phyloP scores from a whole-genome alignment of 148 eudicot genomes.

The Diospyros kaki region DNA sequence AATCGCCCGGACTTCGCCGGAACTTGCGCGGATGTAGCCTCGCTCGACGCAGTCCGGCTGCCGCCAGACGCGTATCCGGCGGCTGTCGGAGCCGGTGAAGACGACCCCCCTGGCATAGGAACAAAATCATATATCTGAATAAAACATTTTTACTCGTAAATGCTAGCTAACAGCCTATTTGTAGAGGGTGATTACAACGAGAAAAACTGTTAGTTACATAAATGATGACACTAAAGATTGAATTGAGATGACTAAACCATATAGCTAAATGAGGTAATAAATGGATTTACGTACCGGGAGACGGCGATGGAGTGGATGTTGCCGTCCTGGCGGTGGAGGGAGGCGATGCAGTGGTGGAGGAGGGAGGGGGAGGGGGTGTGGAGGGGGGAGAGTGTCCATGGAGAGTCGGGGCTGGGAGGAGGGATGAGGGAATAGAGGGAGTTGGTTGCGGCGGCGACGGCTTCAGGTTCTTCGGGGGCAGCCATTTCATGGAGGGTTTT shows the following conservation, averaged over 20 bases:
- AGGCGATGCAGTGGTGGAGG: slow-evolving; percentile 44
- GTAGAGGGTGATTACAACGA: too few species aligned
- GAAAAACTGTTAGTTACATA: too few species aligned
- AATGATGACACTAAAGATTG: too few species aligned
- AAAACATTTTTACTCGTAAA: too few species aligned
- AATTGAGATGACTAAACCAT: too few species aligned
- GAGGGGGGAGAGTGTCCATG: slow-evolving; percentile 50
- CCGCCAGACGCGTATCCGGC: slow-evolving; percentile 45
- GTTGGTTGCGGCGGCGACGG: not conserved
- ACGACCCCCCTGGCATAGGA: slow-evolving; percentile 9
- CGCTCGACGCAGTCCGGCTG: slow-evolving; percentile 36
- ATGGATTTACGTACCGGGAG: not conserved
- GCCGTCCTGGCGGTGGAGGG: slow-evolving; percentile 48
- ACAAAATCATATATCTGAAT: too few species aligned
- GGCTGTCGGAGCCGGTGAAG: slow-evolving; percentile 46
- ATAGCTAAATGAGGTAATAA: too few species aligned
- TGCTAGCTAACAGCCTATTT: too few species aligned
- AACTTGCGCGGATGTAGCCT: slow-evolving; percentile 34
- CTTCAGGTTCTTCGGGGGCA: not conserved
- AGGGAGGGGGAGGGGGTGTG: slow-evolving; percentile 36
- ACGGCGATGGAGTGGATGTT: slow-evolving; percentile 35
- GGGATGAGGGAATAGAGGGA: slow-evolving; percentile 21
- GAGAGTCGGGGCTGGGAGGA: slow-evolving; percentile 39
- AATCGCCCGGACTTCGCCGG: slow-evolving; percentile 39
- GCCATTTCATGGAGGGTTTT: slow-evolving; percentile 12